Conservation (phyloP, 2,329 filamentous ascomycete species). For the Cercospora nicotianae region DNA sequence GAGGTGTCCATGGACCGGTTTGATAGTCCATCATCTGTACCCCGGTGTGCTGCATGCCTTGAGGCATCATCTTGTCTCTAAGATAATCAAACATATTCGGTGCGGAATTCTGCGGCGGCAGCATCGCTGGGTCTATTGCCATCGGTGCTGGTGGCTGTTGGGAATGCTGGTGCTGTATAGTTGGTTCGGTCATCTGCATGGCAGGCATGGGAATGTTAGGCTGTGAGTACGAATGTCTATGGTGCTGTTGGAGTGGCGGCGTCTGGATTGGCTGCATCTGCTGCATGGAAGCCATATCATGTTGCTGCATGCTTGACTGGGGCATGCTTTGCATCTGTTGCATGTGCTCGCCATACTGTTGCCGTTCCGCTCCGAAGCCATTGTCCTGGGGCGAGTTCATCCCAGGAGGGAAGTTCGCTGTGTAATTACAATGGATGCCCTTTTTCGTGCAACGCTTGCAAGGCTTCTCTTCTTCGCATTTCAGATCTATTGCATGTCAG, state of each 20-base stretch:
- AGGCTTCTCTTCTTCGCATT: constrained; percentile 57
- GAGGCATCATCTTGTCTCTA: constrained; percentile 37
- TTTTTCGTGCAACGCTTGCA: constrained; percentile 55
- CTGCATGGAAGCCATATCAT: constrained; percentile 22
- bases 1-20: constrained; percentile 45
- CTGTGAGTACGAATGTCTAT: constrained; percentile 22
- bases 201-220: constrained; percentile 23
- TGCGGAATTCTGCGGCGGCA: constrained; percentile 32
- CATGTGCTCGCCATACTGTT: constrained; percentile 20
- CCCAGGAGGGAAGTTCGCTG: constrained; percentile 27
- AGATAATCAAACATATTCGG: constrained; percentile 40
- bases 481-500: constrained; percentile 40
- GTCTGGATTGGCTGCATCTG: constrained; percentile 31
- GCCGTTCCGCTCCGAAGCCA: constrained; percentile 28
- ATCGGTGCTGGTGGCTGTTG: constrained; percentile 26
- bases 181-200: constrained; percentile 29
- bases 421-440: constrained; percentile 47
- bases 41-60: constrained; percentile 22
- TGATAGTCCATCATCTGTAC: constrained; percentile 36
- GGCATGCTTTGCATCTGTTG: constrained; percentile 22
- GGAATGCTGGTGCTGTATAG: constrained; percentile 16
- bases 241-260: constrained; percentile 27
- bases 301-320: constrained; percentile 10
- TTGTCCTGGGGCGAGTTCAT: constrained; percentile 25
- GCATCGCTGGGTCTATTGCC: constrained; percentile 33